Conservation (phyloP, 202 grass and related monocot genomes). For the Saccharum hybrid region DNA sequence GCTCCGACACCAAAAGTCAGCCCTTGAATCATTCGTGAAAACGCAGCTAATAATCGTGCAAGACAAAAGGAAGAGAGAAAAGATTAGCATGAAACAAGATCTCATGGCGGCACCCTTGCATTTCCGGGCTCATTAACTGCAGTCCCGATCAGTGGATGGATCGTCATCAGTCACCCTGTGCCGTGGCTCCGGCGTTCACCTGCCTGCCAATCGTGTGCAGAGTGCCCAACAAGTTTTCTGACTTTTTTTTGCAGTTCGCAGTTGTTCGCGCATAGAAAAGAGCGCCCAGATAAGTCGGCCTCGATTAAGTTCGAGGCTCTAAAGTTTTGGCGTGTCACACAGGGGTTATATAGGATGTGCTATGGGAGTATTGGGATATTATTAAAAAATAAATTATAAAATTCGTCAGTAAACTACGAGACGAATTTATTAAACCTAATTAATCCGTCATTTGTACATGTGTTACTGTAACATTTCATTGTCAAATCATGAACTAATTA, state of each 20-base stretch:
- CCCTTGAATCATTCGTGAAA: conserved; percentile 46
- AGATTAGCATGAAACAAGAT: neutral
- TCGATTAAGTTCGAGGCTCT: too few species aligned
- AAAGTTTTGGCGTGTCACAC: too few species aligned
- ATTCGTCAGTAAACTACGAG: too few species aligned
- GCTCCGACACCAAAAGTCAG: conserved; percentile 35
- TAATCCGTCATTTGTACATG: too few species aligned
- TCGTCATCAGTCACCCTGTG: neutral
- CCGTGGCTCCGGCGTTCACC: conserved; percentile 12
- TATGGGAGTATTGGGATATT: too few species aligned
- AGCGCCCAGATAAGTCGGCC: conserved; percentile 25
- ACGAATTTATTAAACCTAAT: too few species aligned
- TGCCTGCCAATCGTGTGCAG: conserved; percentile 34
- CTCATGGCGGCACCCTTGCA: too few species aligned
- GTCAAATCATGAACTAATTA: too few species aligned
- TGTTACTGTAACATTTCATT: too few species aligned
- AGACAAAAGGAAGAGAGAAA: neutral
- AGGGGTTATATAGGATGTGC: too few species aligned
- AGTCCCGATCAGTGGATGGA: neutral
- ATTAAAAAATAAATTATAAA: too few species aligned
- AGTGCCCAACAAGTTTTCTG: conserved; percentile 41
- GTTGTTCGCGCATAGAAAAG: conserved; percentile 15
- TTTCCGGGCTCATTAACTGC: conserved; percentile 11
- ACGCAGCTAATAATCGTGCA: conserved; percentile 33
- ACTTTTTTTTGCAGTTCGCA: conserved; percentile 15